Base-by-base conservation (phyloP, 1,284 basidiomycete genomes). In the Ceratobasidium theobromae region DNA sequence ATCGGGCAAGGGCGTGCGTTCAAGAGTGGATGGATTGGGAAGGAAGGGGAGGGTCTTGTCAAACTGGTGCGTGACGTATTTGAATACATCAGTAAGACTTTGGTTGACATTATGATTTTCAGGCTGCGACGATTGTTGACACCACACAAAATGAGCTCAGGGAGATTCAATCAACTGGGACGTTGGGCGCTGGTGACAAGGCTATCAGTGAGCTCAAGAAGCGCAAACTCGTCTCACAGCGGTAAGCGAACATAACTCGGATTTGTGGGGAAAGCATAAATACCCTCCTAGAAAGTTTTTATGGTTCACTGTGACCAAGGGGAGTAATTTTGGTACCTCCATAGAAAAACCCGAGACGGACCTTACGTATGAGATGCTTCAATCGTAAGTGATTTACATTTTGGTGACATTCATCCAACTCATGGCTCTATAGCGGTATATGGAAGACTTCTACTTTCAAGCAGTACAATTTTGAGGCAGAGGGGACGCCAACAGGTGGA, bases 391-490 rank as follows among this genome's bases (percentile, higher is more conserved):
- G 71, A 71, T 28, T n/a, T 66, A 45, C 6, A 30, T 23, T 6
- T 23, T 6, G 21, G 45, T 23, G 18, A 43, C 45, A 6, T 30
- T 8, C 35, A 28, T 12, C 12, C 28, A 23, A 40, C 21, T 53
- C 55, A 43, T 23, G 41, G 28, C 30, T 12, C 28, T 33, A 32
- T 33, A 69, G 92, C 41, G 95, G 93, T 12, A 79, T 90, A 30
- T 98, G 95, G 95, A 94, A 96, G 78, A 88, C 86, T 0, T 84
- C 94, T 0, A 84, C 81, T 8, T 99, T 95, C 85, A 99, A 99
- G 76, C 95, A 95, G 76, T 99, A 99, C 81, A 99, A 99, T 79
- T 99, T 99, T 74, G 93, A 98, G 73, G 96, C 97, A 0, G 93
- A 95, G 71, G 97, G 97, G 68, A 85, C 89, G 41, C 89, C 89